Evolutionary conservation across 1,139 yeast genomes (phyloP), one percentile per base, ranked within the genome.

Genomic region (Geotrichum bryndzae): DNA sequence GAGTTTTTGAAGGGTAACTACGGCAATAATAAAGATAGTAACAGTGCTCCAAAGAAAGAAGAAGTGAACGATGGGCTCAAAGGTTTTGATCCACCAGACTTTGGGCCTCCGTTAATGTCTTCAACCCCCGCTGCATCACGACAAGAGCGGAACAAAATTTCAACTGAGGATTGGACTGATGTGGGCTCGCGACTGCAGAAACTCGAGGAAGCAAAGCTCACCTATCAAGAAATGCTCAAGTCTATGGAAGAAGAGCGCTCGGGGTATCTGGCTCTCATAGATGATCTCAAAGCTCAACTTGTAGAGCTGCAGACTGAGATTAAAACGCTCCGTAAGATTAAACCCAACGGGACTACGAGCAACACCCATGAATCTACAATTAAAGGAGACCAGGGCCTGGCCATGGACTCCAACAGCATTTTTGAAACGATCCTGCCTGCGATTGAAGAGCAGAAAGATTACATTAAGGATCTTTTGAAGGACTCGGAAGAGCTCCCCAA

Each of bases 371-470:
- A 25, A 50, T 8, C 18, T 15, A 50, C 29, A 5, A 23, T 22
- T 6, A 29, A 4, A 8, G 33, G 33, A 5, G 33, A 29, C 33
- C 33, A 5, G 33, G 33, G 10, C 33, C 33, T 8, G 2, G 10
- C 33, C 45, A 11, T 53, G 23, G 58, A 57, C 6, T 60, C 60
- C 8, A 51, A 57, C 27, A 54, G 60, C 31, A 56, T 60, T 29
- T 57, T 60, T 29, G 58, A 60, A 41, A 60, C 50, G 27, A 45
- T 60, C 13, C 23, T 57, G 11, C 62, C 62, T 29, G 58, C 53
- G 56, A 50, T 60, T 27, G 62, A 60, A 25, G 60, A 60, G 33
- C 62, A 60, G 55, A 56, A 53, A 6, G 50, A 33, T n/a, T 60
- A 60, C 29, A 60, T 60, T 33, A 53, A 57, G 25, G 59, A 57